phyloP scores from a whole-genome alignment of 768 basidiomycete genomes.

The Trametes coccinea region DNA sequence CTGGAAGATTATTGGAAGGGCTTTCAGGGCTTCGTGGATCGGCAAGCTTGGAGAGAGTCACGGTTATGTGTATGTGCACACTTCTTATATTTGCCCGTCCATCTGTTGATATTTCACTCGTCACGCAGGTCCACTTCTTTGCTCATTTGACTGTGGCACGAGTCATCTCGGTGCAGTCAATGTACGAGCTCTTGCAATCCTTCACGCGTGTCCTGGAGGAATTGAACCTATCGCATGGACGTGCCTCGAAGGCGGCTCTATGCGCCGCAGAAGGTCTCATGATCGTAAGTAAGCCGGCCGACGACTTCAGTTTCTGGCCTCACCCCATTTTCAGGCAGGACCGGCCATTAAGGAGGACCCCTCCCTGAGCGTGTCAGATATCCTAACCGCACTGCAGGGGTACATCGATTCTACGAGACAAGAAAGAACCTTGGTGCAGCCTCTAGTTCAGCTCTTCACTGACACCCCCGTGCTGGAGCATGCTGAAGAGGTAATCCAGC shows the following conservation, averaged over 20 bases:
- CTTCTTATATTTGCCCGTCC: not conserved
- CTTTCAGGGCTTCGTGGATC: constrained; percentile 87
- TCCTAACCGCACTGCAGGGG: constrained; percentile 69
- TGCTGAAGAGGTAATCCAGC: constrained; percentile 59
- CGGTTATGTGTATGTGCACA: constrained; percentile 72
- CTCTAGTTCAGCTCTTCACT: constrained; percentile 54
- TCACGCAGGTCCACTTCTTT: constrained; percentile 84
- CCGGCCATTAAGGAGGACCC: constrained; percentile 61
- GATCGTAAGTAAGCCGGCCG: constrained; percentile 46
- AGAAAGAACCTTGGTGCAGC: constrained; percentile 66
- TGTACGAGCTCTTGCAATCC: constrained; percentile 78
- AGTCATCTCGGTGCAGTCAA: constrained; percentile 73
- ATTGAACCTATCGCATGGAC: constrained; percentile 83
- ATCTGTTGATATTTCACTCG: not conserved
- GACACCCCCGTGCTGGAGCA: constrained; percentile 45
- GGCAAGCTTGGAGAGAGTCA: constrained; percentile 87
- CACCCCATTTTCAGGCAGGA: constrained; percentile 55
- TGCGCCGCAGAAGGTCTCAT: constrained; percentile 83
- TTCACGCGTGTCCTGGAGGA: constrained; percentile 88
- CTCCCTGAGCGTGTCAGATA: constrained; percentile 58
- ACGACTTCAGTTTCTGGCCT: not conserved
- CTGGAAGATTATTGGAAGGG: constrained; percentile 90
- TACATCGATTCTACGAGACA: constrained; percentile 64
- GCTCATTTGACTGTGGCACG: constrained; percentile 80
- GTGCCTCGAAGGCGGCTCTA: constrained; percentile 77